Evolutionary conservation across 306 rosid genomes (phyloP).

Genomic region (Vigna unguiculata): DNA sequence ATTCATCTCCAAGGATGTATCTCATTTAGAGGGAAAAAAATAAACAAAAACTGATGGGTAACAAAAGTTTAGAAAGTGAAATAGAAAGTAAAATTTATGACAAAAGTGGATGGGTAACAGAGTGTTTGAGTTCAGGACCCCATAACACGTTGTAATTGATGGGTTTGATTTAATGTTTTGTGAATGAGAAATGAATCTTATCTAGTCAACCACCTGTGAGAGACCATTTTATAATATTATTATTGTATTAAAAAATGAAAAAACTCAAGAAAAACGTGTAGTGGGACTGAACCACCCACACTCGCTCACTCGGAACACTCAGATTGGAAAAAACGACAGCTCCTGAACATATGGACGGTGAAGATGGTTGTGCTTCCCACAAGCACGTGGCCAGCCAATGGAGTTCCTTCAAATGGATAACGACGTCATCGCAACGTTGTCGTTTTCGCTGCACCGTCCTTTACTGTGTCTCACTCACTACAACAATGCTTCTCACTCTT

Average conservation of each 20-base stretch:
- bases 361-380: not conserved
- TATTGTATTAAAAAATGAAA: not conserved
- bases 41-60: no score
- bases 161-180: not conserved
- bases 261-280: constrained; percentile 40
- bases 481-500: not conserved
- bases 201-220: not conserved
- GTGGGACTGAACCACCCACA: not conserved
- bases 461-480: not conserved
- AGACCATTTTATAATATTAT: not conserved
- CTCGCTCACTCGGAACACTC: not conserved
- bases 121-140: not conserved
- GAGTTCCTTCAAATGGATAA: constrained; percentile 29
- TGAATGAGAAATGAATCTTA: not conserved
- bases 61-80: no score
- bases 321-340: constrained; percentile 1
- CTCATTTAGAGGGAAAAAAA: no score
- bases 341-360: constrained; percentile 42
- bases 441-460: constrained; percentile 44
- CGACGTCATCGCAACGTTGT: constrained; percentile 10
- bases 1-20: no score
- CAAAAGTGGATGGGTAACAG: no score
- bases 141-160: not conserved
- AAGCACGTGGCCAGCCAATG: constrained; percentile 43
- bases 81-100: no score